These are phyloP conservation scores for Globisporangium paddicum DNA, from an alignment of 352 stramenopile genomes.

Conservation along the genomic window DNA sequence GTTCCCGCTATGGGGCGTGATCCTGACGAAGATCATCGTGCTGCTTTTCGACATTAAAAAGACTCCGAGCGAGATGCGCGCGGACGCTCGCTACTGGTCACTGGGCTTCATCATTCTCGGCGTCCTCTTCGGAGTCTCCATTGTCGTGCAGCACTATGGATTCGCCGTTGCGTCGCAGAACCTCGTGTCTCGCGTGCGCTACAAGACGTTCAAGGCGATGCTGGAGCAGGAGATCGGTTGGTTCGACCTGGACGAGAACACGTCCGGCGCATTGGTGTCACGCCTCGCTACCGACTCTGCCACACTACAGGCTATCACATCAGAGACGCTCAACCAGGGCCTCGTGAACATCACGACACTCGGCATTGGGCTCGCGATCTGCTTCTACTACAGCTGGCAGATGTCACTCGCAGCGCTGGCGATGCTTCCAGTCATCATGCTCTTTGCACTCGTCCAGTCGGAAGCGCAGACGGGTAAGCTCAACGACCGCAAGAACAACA, in stretches of 20 bases:
- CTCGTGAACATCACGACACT: conserved; percentile 59
- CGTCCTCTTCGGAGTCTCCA: conserved; percentile 33
- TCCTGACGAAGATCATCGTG: conserved; percentile 48
- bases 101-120: conserved; percentile 34
- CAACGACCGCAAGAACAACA: conserved; percentile 41
- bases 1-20: conserved; percentile 44
- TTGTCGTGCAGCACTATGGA: conserved; percentile 40
- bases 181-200: conserved; percentile 43
- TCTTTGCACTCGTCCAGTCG: conserved; percentile 35
- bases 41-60: conserved; percentile 45
- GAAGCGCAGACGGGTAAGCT: conserved; percentile 28
- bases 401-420: conserved; percentile 43
- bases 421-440: conserved; percentile 17
- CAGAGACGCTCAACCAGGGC: conserved; percentile 52
- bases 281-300: conserved; percentile 69
- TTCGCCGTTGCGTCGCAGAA: conserved; percentile 48
- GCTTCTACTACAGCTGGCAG: conserved; percentile 53
- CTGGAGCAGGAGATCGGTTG: conserved; percentile 70
- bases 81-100: conserved; percentile 32
- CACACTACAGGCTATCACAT: conserved; percentile 70
- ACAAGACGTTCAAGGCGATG: conserved; percentile 44
- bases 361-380: conserved; percentile 32
- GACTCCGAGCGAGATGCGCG: conserved; percentile 5
- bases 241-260: conserved; percentile 68
- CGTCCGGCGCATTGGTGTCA: conserved; percentile 51